phyloP scores from a whole-genome alignment of 352 stramenopile species.

The Pythium pyrilobum region DNA sequence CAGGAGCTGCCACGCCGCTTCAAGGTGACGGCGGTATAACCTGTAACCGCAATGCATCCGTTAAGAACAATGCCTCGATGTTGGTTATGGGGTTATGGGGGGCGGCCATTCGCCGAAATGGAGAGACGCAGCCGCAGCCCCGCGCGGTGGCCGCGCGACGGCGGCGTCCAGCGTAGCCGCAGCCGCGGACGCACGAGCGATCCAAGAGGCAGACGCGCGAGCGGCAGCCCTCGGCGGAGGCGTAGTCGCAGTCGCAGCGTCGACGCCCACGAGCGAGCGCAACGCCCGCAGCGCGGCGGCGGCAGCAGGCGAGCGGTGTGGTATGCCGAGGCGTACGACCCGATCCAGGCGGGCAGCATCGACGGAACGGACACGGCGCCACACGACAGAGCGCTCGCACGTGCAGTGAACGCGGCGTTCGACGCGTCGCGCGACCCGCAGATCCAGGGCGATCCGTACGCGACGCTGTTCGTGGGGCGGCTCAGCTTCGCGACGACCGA shows the following conservation, averaged over 20 bases:
- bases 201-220: too few relatives aligned
- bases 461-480: constrained; percentile 70
- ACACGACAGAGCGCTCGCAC: constrained; percentile 61
- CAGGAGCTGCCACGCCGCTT: constrained; percentile 17
- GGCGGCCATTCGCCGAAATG: too few relatives aligned
- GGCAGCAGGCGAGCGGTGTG: too few relatives aligned
- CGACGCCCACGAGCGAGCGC: background rate
- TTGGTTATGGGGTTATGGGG: too few relatives aligned
- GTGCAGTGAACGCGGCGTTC: constrained; percentile 41
- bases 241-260: constrained; percentile 4
- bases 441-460: constrained; percentile 55
- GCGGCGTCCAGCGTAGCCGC: constrained; percentile 18
- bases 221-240: background rate
- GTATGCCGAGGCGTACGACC: constrained; percentile 69
- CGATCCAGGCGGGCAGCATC: constrained; percentile 61
- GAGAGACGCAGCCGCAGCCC: constrained; percentile 7
- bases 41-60: background rate
- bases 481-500: constrained; percentile 56
- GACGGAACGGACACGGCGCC: constrained; percentile 53
- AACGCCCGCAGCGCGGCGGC: background rate
- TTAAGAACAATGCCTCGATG: constrained; percentile 3
- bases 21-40: constrained; percentile 3
- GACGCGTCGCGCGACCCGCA: constrained; percentile 51
- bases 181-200: too few relatives aligned
- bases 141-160: background rate